phyloP scores from a whole-genome alignment of 306 rosid species.

The Prinsepia uniflora region DNA sequence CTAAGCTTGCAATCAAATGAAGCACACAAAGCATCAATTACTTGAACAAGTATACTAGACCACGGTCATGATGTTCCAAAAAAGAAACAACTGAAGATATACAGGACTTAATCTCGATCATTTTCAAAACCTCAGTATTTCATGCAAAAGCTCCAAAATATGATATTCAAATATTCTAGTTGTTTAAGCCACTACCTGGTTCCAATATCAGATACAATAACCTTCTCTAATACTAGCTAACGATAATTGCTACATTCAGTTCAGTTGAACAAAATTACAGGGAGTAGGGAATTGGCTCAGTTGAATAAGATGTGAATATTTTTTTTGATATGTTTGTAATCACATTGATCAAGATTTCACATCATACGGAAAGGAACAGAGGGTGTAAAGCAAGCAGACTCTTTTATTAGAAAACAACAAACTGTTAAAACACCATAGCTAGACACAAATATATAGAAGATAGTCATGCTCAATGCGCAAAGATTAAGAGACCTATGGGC shows the following conservation, averaged over 20 bases:
- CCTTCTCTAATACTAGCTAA: neutral
- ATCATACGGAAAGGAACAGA: neutral
- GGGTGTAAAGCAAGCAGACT: neutral
- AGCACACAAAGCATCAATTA: neutral
- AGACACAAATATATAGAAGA: too few species aligned
- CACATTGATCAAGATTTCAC: neutral
- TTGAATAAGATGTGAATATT: neutral
- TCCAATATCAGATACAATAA: neutral
- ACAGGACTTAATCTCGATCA: too few species aligned
- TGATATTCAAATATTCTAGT: neutral
- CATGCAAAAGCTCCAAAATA: conserved; percentile 5
- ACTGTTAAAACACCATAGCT: too few species aligned
- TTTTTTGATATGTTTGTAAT: neutral
- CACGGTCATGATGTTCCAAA: neutral
- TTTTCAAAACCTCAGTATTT: conserved; percentile 8
- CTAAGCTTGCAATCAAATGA: neutral
- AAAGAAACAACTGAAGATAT: neutral
- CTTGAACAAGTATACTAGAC: neutral
- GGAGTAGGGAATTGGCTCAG: neutral
- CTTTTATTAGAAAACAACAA: too few species aligned
- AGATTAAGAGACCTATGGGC: too few species aligned
- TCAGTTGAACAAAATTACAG: neutral
- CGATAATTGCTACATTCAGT: neutral
- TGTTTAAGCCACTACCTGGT: neutral
- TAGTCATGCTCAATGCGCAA: too few species aligned